These are phyloP conservation scores for Pythium dissotocum DNA, from an alignment of 352 stramenopile genomes.

Conservation along the genomic window DNA sequence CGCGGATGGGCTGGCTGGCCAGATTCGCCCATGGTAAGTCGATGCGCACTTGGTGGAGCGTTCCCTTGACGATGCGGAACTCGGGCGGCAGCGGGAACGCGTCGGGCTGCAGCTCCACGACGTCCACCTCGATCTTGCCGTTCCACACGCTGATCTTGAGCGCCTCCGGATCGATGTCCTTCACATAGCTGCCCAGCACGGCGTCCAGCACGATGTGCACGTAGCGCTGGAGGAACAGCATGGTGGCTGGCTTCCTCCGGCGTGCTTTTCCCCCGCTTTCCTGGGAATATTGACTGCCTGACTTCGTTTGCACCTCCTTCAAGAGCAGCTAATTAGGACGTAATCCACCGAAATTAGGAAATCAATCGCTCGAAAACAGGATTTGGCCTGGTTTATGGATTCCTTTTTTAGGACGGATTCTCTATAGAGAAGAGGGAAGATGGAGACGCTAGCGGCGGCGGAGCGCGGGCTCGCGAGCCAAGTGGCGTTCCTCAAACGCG, in stretches of 20 bases:
- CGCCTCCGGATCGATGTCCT: constrained; percentile 85
- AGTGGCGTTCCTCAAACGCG: constrained; percentile 45
- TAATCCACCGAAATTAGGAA: not conserved
- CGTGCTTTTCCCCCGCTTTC: not conserved
- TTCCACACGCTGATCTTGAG: constrained; percentile 88
- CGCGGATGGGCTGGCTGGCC: constrained; percentile 65
- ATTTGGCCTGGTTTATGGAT: not conserved
- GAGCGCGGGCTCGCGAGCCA: constrained; percentile 49
- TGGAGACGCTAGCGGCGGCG: constrained; percentile 46
- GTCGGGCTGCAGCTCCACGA: constrained; percentile 76
- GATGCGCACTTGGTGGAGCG: constrained; percentile 73
- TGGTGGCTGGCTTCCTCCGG: constrained; percentile 12
- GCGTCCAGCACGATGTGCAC: constrained; percentile 82
- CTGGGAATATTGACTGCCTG: constrained; percentile 12
- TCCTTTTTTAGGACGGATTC: not conserved
- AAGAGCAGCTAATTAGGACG: not conserved
- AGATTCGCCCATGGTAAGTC: constrained; percentile 79
- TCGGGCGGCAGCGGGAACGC: constrained; percentile 68
- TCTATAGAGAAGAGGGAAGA: constrained; percentile 11
- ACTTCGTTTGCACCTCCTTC: constrained; percentile 5
- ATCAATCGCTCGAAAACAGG: not conserved
- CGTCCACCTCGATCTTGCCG: constrained; percentile 81
- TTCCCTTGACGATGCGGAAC: constrained; percentile 71
- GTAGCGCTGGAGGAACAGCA: constrained; percentile 83
- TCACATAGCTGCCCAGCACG: constrained; percentile 81